A percentile compares a stretch with the other conserved stretches of the same genome.
phyloP scores from a whole-genome alignment of 2,329 filamentous ascomycete species.

The Remersonia thermophila region DNA sequence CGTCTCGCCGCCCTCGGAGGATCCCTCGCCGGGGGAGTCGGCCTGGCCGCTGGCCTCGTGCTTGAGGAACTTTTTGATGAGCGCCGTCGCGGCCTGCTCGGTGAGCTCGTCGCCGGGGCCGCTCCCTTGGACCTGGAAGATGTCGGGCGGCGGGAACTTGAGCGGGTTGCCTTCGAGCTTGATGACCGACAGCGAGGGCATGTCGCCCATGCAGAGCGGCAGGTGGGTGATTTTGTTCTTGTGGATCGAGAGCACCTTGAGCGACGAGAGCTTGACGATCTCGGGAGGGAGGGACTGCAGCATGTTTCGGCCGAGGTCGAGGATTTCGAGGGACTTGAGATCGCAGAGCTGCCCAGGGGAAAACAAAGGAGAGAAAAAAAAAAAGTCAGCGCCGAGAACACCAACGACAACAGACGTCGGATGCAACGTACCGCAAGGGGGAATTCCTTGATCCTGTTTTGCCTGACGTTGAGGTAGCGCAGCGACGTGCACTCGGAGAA shows the following conservation, averaged over 20 bases:
- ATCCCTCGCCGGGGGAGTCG: constrained; percentile 47
- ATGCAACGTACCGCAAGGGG: constrained; percentile 37
- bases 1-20: constrained; percentile 66
- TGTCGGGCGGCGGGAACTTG: constrained; percentile 61
- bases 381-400: too few species aligned
- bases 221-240: constrained; percentile 79
- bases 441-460: constrained; percentile 58
- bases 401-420: too few species aligned
- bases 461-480: constrained; percentile 68
- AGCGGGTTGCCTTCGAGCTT: constrained; percentile 86
- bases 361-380: too few species aligned
- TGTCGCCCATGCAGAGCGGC: constrained; percentile 74
- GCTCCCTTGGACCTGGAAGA: constrained; percentile 46
- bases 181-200: constrained; percentile 77
- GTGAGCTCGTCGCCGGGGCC: constrained; percentile 48
- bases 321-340: constrained; percentile 75
- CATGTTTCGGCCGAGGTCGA: constrained; percentile 84
- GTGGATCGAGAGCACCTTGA: constrained; percentile 81
- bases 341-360: constrained; percentile 59
- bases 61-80: constrained; percentile 49
- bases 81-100: constrained; percentile 45
- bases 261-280: constrained; percentile 65
- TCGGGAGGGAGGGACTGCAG: constrained; percentile 66
- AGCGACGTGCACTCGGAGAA: constrained; percentile 67
- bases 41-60: constrained; percentile 35